Base-by-base conservation (phyloP, 1,284 basidiomycete species). In the Papiliotrema laurentii region DNA sequence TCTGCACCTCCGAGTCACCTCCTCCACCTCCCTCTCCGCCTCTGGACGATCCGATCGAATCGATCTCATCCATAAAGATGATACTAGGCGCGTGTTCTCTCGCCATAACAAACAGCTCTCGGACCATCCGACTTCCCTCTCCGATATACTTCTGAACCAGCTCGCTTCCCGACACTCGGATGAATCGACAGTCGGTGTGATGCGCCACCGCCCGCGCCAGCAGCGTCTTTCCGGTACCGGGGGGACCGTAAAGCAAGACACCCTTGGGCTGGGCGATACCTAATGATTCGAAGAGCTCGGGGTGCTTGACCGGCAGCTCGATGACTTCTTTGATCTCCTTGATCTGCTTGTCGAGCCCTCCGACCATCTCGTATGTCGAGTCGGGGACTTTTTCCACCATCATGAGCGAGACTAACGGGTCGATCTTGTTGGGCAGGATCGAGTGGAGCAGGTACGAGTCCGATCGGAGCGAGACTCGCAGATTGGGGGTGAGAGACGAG, bases 371-470 rank as follows among this genome's bases (percentile, higher is more conserved):
- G 75, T 98, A 98, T 31, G 94, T 98, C 72, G 87, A 91, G 73
- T 98, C 94, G 0, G 94, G 94, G 0, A 97, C 94, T 75, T 98
- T 98, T 77, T 98, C 94, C n/a, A 97, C 94, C 94, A 97, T 97
- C 96, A 98, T 96, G 55, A 96, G 82, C 22, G 89, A 92, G 21
- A 96, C 91, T 28, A 94, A 83, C 4, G 91, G 90, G 72, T 94
- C 92, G 59, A 94, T 86, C 77, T 97, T 94, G 79, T 92, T 94
- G 1, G 91, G 91, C 0, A 96, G 78, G 64, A 96, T 88, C 72
- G 89, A 90, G 79, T 94, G 90, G 54, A 94, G 85, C 33, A 88
- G 88, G 75, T 97, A 97, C 1, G 86, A 90, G 73, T 98, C 94
- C 54, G 92, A 94, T 42, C 93, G 89, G 44, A 98, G 85, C 9